phyloP scores from a whole-genome alignment of 768 basidiomycete species.

The Daedaleopsis nitida region DNA sequence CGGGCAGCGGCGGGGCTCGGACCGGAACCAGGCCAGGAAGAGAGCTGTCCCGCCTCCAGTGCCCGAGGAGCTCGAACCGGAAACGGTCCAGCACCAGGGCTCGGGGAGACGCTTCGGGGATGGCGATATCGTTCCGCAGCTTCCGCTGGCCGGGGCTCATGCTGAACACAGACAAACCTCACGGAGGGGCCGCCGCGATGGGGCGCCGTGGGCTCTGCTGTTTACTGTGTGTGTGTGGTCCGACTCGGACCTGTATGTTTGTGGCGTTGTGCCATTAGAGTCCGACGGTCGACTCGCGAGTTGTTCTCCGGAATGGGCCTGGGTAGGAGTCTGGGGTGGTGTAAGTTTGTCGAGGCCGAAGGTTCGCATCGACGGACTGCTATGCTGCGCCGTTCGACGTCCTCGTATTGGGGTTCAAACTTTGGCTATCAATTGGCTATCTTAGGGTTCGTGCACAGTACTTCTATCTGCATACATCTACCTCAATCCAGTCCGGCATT shows the following conservation, averaged over 20 bases:
- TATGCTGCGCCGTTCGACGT: too few species aligned
- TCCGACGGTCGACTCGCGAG: too few species aligned
- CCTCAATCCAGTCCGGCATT: not conserved
- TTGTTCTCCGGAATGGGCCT: not conserved
- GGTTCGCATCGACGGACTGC: too few species aligned
- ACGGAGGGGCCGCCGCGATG: too few species aligned
- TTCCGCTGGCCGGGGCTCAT: not conserved
- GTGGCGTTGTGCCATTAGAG: too few species aligned
- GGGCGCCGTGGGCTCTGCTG: too few species aligned
- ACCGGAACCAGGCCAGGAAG: not conserved
- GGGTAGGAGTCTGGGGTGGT: not conserved
- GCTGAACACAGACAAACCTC: not conserved
- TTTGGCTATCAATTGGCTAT: not conserved
- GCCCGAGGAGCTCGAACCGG: conserved; percentile 5
- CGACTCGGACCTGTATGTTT: not conserved
- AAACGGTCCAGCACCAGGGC: conserved; percentile 16
- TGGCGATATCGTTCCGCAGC: conserved; percentile 3
- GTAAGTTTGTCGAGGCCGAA: too few species aligned
- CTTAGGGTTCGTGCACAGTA: not conserved
- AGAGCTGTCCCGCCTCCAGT: conserved; percentile 4
- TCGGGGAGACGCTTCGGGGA: conserved; percentile 18
- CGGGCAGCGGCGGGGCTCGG: not conserved
- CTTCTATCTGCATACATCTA: too few species aligned
- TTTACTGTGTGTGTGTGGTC: not conserved
- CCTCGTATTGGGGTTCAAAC: not conserved